Evolutionary conservation across 108 stramenopile genomes (phyloP).

Genomic region (Nitzschia putrida): DNA sequence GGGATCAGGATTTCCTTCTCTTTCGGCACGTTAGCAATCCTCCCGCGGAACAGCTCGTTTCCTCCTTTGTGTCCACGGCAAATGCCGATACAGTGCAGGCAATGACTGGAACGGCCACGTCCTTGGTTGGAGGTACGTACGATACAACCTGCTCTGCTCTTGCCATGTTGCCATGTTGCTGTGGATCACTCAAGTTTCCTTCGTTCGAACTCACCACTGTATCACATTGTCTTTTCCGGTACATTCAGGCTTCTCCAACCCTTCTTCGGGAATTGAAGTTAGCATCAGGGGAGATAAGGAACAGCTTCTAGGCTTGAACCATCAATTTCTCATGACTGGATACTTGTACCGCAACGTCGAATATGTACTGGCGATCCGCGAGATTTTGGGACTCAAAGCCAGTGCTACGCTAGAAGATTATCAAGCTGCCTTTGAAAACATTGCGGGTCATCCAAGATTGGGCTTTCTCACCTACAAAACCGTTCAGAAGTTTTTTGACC

Average conservation of each 20-base stretch:
- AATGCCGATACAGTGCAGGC: constrained; percentile 80
- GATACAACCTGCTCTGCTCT: too few species aligned
- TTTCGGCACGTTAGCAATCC: constrained; percentile 71
- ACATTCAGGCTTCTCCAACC: constrained; percentile 64
- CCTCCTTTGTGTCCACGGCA: constrained; percentile 66
- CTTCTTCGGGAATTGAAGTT: constrained; percentile 63
- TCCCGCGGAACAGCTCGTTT: constrained; percentile 76
- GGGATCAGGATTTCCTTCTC: too few species aligned
- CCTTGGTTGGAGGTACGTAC: constrained; percentile 74
- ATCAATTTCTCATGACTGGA: constrained; percentile 89
- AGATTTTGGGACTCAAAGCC: constrained; percentile 68
- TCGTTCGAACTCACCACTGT: too few species aligned
- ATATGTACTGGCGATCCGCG: constrained; percentile 85
- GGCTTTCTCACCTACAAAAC: constrained; percentile 78
- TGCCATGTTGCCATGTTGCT: too few species aligned
- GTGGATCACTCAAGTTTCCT: too few species aligned
- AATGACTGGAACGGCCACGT: constrained; percentile 74
- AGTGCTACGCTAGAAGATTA: constrained; percentile 74
- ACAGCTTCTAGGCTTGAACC: constrained; percentile 76
- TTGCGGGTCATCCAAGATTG: constrained; percentile 19
- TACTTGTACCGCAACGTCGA: constrained; percentile 93
- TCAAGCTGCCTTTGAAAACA: constrained; percentile 67
- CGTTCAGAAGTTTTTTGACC: constrained; percentile 61
- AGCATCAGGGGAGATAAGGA: constrained; percentile 77
- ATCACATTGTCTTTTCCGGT: too few species aligned